These are phyloP conservation scores for Yarrowia sp. DNA, from an alignment of 805 yeast genomes.

Conservation along the genomic window DNA sequence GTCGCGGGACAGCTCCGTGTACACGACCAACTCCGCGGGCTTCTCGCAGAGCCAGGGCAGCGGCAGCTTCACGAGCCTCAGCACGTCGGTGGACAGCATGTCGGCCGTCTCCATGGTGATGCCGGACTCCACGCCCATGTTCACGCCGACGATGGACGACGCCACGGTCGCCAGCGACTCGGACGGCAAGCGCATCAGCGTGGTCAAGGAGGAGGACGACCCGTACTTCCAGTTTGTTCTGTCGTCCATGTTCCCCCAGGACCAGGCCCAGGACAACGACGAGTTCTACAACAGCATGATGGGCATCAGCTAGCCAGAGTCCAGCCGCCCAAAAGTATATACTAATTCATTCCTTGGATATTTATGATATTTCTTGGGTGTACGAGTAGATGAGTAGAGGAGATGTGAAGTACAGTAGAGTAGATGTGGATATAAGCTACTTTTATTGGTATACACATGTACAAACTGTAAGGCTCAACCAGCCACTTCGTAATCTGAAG, in stretches of 20 bases:
- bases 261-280: constrained; percentile 15
- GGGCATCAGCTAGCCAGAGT: constrained; percentile 20
- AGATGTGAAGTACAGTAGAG: too few species aligned
- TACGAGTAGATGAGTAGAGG: too few species aligned
- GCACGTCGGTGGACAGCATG: constrained; percentile 25
- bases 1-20: constrained; percentile 7
- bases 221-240: constrained; percentile 18
- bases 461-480: too few species aligned
- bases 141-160: neutral
- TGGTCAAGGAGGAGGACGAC: constrained; percentile 21
- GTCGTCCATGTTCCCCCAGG: constrained; percentile 15
- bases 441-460: too few species aligned
- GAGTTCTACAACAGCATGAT: constrained; percentile 25
- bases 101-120: constrained; percentile 6
- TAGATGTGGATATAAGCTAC: too few species aligned
- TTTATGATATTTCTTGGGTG: neutral
- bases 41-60: constrained; percentile 21
- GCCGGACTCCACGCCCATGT: constrained; percentile 6
- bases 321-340: constrained; percentile 10
- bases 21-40: constrained; percentile 4
- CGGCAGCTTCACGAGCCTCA: constrained; percentile 19
- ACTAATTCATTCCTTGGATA: constrained; percentile 19
- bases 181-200: neutral
- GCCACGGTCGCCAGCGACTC: neutral
- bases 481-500: too few species aligned